phyloP scores from a whole-genome alignment of 163 green algal genomes.

The Dunaliella salina region DNA sequence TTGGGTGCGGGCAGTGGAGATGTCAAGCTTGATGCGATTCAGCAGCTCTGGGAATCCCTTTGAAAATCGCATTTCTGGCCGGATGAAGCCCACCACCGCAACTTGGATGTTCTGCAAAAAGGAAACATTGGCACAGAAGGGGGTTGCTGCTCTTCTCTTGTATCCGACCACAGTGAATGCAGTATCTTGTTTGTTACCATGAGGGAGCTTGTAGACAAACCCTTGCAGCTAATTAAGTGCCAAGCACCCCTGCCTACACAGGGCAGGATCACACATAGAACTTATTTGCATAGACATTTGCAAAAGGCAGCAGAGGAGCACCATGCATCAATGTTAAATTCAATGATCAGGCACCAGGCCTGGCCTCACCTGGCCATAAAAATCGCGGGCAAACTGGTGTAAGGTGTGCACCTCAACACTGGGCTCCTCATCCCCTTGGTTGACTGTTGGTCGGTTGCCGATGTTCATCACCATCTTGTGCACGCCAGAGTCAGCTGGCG shows the following conservation, averaged over 20 bases:
- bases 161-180: too few relatives aligned
- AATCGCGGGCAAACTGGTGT: constrained; percentile 51
- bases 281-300: too few relatives aligned
- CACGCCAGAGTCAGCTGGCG: constrained; percentile 41
- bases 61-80: constrained; percentile 59
- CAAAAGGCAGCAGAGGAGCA: too few relatives aligned
- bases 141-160: too few relatives aligned
- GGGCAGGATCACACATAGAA: too few relatives aligned
- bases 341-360: too few relatives aligned
- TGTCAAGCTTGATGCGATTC: constrained; percentile 61
- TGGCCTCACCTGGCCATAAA: constrained; percentile 26
- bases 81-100: constrained; percentile 69
- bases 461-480: constrained; percentile 88
- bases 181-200: too few relatives aligned
- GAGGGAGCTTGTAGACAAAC: too few relatives aligned
- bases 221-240: too few relatives aligned
- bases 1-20: constrained; percentile 63
- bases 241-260: too few relatives aligned
- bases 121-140: too few relatives aligned
- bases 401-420: constrained; percentile 81
- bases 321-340: too few relatives aligned
- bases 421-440: constrained; percentile 34
- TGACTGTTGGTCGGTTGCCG: constrained; percentile 72
- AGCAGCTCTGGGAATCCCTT: constrained; percentile 19
- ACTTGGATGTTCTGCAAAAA: constrained; percentile 37